Evolutionary conservation across 2,329 filamentous ascomycete species (phyloP), one percentile per base, ranked within the genome.

Genomic region (Coniochaeta sp.): DNA sequence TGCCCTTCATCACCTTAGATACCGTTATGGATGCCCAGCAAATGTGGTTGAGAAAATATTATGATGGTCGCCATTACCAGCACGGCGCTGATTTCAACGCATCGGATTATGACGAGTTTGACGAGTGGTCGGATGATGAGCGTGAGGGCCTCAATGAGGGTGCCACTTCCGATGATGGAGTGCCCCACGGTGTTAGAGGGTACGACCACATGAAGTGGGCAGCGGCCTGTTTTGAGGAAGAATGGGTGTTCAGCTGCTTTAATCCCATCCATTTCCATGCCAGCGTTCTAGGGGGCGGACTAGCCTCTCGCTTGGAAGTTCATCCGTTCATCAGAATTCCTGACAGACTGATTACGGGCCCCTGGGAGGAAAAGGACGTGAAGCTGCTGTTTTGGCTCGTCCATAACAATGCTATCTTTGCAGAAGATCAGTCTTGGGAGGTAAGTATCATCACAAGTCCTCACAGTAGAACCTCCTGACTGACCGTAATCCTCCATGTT

Each of bases 11-110:
- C 6, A 73, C 70, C n/a, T 69, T 78, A n/a, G 67, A 75, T 36
- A 68, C 80, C 31, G 74, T 83, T 11, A 72, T 81, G 2, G 72
- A 77, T 52, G 80, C 79, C 12, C 76, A 79, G 66, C 74, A 81
- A 58, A 69, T 72, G 3, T 83, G 80, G 78, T 73, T 74, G 52
- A 72, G 76, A 26, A 72, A 67, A 52, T 68, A 76, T 60, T 74
- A 72, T 8, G 69, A 66, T 6, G 65, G 67, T 40, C 69, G 71
- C 14, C 67, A 68, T 62, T 76, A 73, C 59, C 65, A 73, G 55
- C 72, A 78, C 63, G 31, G 24, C n/a, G 24, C 24, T 1, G 47
- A 52, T 31, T 52, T 5, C 22, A 52, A 31, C 19, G 2, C 2
- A 1, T 5, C 2, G 2, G 14, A 52, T 3, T 26, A 52, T 16